Base-by-base conservation (phyloP, 2,329 filamentous ascomycete species). In the Passalora sequoiae region DNA sequence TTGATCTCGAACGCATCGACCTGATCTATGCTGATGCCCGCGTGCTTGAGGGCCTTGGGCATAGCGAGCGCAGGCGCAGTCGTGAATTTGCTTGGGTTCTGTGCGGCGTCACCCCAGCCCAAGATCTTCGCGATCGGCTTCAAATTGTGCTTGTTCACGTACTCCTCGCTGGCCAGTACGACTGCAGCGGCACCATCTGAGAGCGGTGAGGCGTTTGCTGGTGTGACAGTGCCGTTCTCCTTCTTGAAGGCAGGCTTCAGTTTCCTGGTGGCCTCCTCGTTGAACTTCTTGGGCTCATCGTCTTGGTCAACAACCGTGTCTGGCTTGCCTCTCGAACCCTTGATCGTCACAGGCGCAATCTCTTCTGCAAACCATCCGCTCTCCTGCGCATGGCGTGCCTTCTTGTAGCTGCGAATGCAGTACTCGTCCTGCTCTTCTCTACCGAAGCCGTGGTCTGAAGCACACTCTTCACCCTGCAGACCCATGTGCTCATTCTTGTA, bases 401-500 rank as follows among this genome's bases (percentile, higher is more conserved):
- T 91, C 73, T 95, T 83, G 75, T 98, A 98, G 43, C 86, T 86
- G 62, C 83, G 81, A 66, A 98, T 95, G 67, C 91, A 92, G 71
- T 97, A 98, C 48, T 89, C 85, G 65, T 98, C 92, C 74, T 96
- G 91, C 58, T 84, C 75, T 69, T 91, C 85, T 57, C 92, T 83
- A 62, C 76, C 78, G 69, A 98, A 80, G 50, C 71, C 76, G 70
- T 97, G 80, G 60, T 96, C 89, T 44, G 78, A 69, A 44, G 89
- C 86, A 70, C 92, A 98, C 62, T 96, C 86, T 76, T 98, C 92
- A 48, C 77, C 92, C 61, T 86, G 80, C 44, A 98, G 70, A 60
- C 92, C 92, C 92, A 98, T 98, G 69, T 96, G 89, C 69, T 97
- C 86, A 71, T 92, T 84, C 73, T 89, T 89, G 71, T 92, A 96